A percentile compares a stretch with the other conserved stretches of the same genome.
Evolutionary conservation across 768 basidiomycete species (phyloP).

Genomic region (Lentinula detonsa): DNA sequence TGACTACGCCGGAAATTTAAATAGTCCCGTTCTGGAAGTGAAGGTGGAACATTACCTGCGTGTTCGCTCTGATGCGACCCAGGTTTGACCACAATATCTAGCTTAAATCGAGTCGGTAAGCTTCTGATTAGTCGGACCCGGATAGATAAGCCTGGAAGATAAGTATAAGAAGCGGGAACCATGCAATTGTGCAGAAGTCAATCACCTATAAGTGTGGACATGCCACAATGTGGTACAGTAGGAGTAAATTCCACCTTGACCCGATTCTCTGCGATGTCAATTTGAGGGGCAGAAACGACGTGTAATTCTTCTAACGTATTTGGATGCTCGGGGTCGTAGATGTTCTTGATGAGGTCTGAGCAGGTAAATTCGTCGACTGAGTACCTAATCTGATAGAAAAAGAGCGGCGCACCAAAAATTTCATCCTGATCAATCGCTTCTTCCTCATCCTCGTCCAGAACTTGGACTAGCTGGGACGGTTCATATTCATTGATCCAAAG

Average conservation of each 20-base stretch:
- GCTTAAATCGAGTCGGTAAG: slow-evolving; percentile 88
- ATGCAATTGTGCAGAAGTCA: slow-evolving; percentile 10
- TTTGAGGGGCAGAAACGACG: slow-evolving; percentile 89
- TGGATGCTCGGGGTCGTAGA: slow-evolving; percentile 94
- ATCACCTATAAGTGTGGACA: slow-evolving; percentile 92
- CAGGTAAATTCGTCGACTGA: slow-evolving; percentile 1
- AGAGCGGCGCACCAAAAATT: slow-evolving; percentile 65
- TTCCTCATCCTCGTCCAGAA: slow-evolving; percentile 39
- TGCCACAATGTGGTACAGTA: slow-evolving; percentile 95
- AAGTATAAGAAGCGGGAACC: slow-evolving; percentile 4
- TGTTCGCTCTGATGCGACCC: slow-evolving; percentile 96
- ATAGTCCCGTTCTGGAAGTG: no score
- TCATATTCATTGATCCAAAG: slow-evolving; percentile 56
- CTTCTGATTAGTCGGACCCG: slow-evolving; percentile 86
- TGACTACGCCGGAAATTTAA: slow-evolving; percentile 49
- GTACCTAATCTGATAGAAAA: neutral
- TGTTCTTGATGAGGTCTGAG: slow-evolving; percentile 86
- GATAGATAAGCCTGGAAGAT: slow-evolving; percentile 77
- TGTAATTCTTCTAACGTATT: slow-evolving; percentile 90
- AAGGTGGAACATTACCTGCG: slow-evolving; percentile 49
- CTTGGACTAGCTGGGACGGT: slow-evolving; percentile 27
- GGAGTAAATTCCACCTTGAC: slow-evolving; percentile 93
- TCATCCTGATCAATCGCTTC: slow-evolving; percentile 89
- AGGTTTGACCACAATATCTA: slow-evolving; percentile 88
- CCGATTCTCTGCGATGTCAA: slow-evolving; percentile 51